Evolutionary conservation across 768 basidiomycete genomes (phyloP).

Genomic region (Hebeloma cylindrosporum): DNA sequence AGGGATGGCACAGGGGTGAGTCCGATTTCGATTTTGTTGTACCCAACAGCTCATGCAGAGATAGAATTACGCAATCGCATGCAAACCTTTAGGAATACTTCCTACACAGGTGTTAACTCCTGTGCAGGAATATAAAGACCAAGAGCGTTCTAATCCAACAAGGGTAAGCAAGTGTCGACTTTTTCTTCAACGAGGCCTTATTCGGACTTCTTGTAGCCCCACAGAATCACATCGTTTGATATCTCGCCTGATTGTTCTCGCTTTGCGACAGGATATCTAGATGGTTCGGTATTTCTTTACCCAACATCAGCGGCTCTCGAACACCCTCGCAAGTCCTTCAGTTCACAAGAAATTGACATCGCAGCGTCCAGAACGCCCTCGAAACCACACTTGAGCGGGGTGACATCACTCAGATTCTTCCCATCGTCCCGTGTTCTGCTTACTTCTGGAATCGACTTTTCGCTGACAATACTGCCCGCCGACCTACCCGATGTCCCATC

Average conservation of each 20-base stretch:
- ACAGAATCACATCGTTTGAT: slow-evolving; percentile 64
- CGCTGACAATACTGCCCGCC: slow-evolving; percentile 64
- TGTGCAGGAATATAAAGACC: slow-evolving; percentile 48
- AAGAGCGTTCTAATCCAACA: slow-evolving; percentile 42
- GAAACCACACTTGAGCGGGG: slow-evolving; percentile 50
- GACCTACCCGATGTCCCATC: slow-evolving; percentile 35
- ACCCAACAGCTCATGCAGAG: neutral
- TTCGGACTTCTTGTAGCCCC: slow-evolving; percentile 35
- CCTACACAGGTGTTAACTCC: slow-evolving; percentile 52
- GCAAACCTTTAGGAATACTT: slow-evolving; percentile 46
- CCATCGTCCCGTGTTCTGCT: slow-evolving; percentile 73
- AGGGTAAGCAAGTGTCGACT: slow-evolving; percentile 32
- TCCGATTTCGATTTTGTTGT: slow-evolving; percentile 6
- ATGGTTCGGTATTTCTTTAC: slow-evolving; percentile 56
- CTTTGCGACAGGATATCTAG: slow-evolving; percentile 59
- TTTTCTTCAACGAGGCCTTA: neutral
- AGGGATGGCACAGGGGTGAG: slow-evolving; percentile 31
- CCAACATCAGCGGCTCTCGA: slow-evolving; percentile 33
- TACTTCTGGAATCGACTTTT: slow-evolving; percentile 67
- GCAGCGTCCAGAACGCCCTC: slow-evolving; percentile 33
- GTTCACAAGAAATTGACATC: slow-evolving; percentile 23
- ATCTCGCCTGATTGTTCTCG: slow-evolving; percentile 58
- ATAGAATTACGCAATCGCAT: slow-evolving; percentile 46
- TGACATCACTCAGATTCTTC: slow-evolving; percentile 63
- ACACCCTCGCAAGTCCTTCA: slow-evolving; percentile 14